phyloP scores from a whole-genome alignment of 2,329 filamentous ascomycete species.

The Fusarium drepaniforme region DNA sequence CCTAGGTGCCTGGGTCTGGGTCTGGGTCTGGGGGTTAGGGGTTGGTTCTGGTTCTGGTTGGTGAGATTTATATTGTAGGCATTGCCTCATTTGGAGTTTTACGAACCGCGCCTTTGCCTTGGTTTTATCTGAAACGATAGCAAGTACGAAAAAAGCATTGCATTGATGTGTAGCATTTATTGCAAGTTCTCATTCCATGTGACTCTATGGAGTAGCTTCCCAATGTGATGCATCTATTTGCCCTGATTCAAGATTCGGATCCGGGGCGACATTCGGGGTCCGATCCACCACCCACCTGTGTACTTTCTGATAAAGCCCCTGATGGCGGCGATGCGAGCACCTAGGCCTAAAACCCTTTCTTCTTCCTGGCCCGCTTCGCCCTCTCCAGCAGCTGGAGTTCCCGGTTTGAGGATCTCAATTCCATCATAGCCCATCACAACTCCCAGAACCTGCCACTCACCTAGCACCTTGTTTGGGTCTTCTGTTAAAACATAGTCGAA shows the following conservation, averaged over 20 bases:
- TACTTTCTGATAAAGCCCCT: conserved; percentile 56
- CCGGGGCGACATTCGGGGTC: conserved; percentile 69
- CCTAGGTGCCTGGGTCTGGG: neutral
- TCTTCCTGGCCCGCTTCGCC: conserved; percentile 22
- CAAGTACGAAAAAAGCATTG: conserved; percentile 27
- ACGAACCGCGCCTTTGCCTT: conserved; percentile 22
- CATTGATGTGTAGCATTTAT: conserved; percentile 9
- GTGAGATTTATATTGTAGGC: conserved; percentile 12
- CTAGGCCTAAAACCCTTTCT: conserved; percentile 59
- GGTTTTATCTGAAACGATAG: conserved; percentile 33
- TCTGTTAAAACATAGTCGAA: conserved; percentile 75
- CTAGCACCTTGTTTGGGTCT: conserved; percentile 60
- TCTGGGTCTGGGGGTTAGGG: neutral
- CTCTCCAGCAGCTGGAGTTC: conserved; percentile 40
- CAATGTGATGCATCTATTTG: conserved; percentile 10
- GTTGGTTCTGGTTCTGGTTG: neutral
- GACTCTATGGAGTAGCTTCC: neutral
- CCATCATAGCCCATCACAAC: conserved; percentile 70
- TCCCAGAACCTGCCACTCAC: conserved; percentile 67
- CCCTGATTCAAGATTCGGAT: conserved; percentile 61
- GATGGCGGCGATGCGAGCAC: conserved; percentile 52
- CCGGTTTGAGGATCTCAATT: conserved; percentile 68
- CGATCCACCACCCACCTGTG: conserved; percentile 75
- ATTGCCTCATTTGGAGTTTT: conserved; percentile 27
- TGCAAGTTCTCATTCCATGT: conserved; percentile 8